Base-by-base conservation (phyloP, 2,329 filamentous ascomycete genomes). In the Beauveria sp. region DNA sequence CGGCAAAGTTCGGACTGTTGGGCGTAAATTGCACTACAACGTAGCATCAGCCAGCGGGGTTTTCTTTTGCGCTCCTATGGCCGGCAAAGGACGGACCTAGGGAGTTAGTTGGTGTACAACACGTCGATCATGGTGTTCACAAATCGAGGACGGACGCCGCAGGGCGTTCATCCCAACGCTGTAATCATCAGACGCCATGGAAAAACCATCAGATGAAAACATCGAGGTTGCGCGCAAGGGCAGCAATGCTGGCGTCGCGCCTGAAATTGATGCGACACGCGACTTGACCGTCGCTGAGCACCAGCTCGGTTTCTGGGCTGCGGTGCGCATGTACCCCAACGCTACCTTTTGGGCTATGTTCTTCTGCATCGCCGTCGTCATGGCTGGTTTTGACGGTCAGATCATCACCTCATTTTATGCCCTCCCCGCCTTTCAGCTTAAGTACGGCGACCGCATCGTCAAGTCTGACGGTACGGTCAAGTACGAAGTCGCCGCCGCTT, bases 401-500 rank as follows among this genome's bases (percentile, higher is more conserved):
- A 68, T 78, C 2, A 68, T 77, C 62, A 70, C 69, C n/a, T 74
- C 73, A 5, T 75, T 77, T 60, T 77, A 72, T 60, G 74, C 70
- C 18, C 71, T 73, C 58, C 73, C 63, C 18, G 72, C 56, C 63
- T 75, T 68, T 60, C 67, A 65, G 38, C 66, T 60, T 61, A 71
- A 63, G 26, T 78, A 74, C 53, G 74, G 74, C 46, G 61, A 65
- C 40, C 49, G 56, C 28, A 59, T 67, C 20, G 65, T 59, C 8
- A 43, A 61, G 22, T 18, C 50, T 16, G 60, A 81, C 20, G 80
- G 79, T 67, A 84, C 55, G 26, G 42, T 56, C 58, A 79, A 85
- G 40, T 74, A 69, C 59, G 70, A 81, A 63, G 70, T 83, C 42
- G 70, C 75, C 2, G 75, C 78, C 0, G 66, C 74, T 3, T 83